A percentile compares a stretch with the other conserved stretches of the same genome.
Evolutionary conservation across 257 asterid genomes (phyloP).

Genomic region (Rauvolfia tetraphylla): DNA sequence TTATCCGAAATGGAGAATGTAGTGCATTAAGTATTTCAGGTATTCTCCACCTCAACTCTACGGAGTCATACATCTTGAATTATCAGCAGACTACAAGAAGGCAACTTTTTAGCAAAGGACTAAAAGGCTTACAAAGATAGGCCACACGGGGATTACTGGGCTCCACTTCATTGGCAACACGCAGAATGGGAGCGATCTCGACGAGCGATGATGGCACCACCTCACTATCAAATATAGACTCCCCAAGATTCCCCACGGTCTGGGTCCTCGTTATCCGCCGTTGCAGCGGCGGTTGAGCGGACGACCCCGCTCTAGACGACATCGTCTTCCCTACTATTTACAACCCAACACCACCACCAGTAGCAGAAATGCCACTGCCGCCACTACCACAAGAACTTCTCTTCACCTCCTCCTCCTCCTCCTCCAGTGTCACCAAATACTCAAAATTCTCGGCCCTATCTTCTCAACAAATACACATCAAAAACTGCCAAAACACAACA

Average conservation of each 20-base stretch:
- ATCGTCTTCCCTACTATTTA: conserved; percentile 32
- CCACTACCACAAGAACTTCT: conserved; percentile 1
- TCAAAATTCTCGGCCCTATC: conserved; percentile 3
- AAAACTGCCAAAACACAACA: neutral
- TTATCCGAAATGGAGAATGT: too few relatives aligned
- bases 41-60: neutral
- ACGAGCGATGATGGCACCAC: conserved; percentile 97
- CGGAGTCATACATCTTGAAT: neutral
- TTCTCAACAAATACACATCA: conserved; percentile 7
- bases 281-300: conserved; percentile 68
- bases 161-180: conserved; percentile 99
- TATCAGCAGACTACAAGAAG: neutral
- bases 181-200: conserved; percentile 98
- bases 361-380: neutral
- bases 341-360: conserved; percentile 16
- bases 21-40: neutral
- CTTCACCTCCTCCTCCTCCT: conserved; percentile 13
- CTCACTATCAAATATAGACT: conserved; percentile 88
- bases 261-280: conserved; percentile 91
- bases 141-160: conserved; percentile 97
- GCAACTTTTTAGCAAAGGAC: neutral
- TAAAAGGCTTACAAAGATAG: conserved; percentile 74
- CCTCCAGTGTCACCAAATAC: neutral
- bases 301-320: conserved; percentile 62
- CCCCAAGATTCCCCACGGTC: conserved; percentile 93